Conservation (phyloP, 441 rosid species). For the Arabidopsis lyrata region DNA sequence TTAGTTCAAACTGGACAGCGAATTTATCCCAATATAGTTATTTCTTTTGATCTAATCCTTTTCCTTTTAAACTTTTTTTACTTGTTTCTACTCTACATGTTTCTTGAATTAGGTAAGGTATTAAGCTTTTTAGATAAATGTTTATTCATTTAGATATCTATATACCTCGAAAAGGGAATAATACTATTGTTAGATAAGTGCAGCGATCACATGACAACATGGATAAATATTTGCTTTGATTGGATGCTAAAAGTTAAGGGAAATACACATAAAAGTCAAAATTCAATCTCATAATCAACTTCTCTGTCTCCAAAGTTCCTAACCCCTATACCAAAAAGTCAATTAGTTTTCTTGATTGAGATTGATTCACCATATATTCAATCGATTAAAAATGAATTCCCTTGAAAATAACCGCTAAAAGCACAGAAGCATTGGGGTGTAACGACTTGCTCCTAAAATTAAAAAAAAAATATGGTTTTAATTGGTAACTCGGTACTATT, state of each 20-base stretch:
- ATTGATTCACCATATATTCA: not conserved
- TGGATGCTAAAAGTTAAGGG: slow-evolving; percentile 13
- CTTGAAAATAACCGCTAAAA: too few species aligned
- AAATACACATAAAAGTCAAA: slow-evolving; percentile 9
- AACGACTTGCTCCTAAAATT: too few species aligned
- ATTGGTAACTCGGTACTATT: too few species aligned
- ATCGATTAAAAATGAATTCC: too few species aligned
- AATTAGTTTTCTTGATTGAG: slow-evolving; percentile 2
- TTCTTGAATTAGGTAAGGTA: slow-evolving; percentile 21
- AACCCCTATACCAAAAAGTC: slow-evolving; percentile 14
- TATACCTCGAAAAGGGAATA: slow-evolving; percentile 2
- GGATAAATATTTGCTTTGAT: slow-evolving; percentile 22
- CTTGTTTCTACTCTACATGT: not conserved
- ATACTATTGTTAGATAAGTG: not conserved
- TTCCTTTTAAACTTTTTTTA: not conserved
- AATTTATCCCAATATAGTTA: not conserved
- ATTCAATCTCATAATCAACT: not conserved
- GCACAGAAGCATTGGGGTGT: not conserved
- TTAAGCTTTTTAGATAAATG: not conserved
- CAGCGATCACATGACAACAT: slow-evolving; percentile 25
- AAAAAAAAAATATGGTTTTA: too few species aligned
- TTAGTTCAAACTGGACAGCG: not conserved
- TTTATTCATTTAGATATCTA: not conserved
- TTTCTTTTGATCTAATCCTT: not conserved
- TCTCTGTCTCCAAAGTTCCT: not conserved